phyloP scores from a whole-genome alignment of 192 early-diverging fungal genomes.

The Coemansia sp. region DNA sequence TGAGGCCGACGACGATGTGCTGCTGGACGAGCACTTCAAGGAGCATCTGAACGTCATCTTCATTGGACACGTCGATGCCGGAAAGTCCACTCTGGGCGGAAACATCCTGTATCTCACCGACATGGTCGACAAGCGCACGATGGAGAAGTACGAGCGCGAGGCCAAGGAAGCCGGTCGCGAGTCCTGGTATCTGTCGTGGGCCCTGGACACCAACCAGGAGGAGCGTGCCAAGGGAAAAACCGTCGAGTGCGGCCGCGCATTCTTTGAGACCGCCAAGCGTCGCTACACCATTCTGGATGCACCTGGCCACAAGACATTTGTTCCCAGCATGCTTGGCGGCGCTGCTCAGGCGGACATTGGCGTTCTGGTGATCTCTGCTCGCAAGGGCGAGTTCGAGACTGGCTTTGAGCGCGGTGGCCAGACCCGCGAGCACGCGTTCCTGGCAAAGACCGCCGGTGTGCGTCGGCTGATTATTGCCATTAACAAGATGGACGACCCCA shows the following conservation, averaged over 20 bases:
- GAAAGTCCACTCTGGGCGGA: constrained; percentile 99
- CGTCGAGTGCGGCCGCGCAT: constrained; percentile 95
- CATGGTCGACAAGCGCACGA: constrained; percentile 98
- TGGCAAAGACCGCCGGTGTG: constrained; percentile 97
- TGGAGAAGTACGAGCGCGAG: constrained; percentile 99
- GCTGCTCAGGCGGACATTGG: constrained; percentile 96
- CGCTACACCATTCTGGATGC: constrained; percentile 98
- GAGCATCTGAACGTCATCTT: constrained; percentile 98
- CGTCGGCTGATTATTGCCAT: constrained; percentile 89
- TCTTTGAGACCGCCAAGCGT: constrained; percentile 93
- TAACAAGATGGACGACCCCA: constrained; percentile 99
- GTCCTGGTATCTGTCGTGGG: constrained; percentile 99
- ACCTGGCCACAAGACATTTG: constrained; percentile 98
- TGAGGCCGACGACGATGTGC: constrained; percentile 60
- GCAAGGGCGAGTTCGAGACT: constrained; percentile 99
- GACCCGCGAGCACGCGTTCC: constrained; percentile 95
- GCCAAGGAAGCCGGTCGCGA: constrained; percentile 97
- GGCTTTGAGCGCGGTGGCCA: constrained; percentile 99
- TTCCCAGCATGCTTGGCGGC: constrained; percentile 96
- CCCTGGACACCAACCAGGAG: constrained; percentile 93
- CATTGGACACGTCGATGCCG: constrained; percentile 97
- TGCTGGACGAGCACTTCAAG: constrained; percentile 76
- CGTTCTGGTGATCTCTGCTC: constrained; percentile 92
- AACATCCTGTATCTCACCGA: constrained; percentile 92
- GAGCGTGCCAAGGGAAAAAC: constrained; percentile 99